Conservation (phyloP, 495 filamentous ascomycete genomes). For the Neurospora sp. region DNA sequence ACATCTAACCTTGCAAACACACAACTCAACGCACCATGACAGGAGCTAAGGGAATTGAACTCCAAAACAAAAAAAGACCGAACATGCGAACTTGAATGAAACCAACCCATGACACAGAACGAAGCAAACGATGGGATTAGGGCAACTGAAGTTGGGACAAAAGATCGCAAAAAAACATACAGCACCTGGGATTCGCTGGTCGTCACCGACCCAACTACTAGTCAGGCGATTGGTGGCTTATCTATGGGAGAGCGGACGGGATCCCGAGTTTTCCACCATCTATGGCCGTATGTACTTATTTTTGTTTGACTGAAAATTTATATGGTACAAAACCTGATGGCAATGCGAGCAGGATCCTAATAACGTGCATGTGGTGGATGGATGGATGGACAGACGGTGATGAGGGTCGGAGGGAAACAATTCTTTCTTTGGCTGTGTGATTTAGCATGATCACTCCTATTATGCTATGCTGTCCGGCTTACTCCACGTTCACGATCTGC, state of each 20-base stretch:
- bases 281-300: neutral
- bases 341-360: too few species aligned
- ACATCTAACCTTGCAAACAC: neutral
- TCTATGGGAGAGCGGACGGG: constrained; percentile 43
- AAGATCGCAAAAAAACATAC: constrained; percentile 13
- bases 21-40: neutral
- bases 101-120: too few species aligned
- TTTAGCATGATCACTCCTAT: too few species aligned
- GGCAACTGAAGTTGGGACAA: neutral
- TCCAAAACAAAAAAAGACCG: too few species aligned
- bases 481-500: too few species aligned
- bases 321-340: neutral
- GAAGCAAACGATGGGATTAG: too few species aligned
- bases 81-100: too few species aligned
- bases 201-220: constrained; percentile 42
- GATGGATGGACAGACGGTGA: too few species aligned
- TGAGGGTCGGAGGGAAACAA: too few species aligned
- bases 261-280: constrained; percentile 29
- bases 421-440: too few species aligned
- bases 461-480: too few species aligned
- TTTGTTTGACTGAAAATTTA: rapidly evolving
- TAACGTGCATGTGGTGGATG: too few species aligned
- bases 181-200: constrained; percentile 22
- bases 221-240: constrained; percentile 21
- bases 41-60: neutral